These are phyloP conservation scores for Psilocybe cyanescens DNA, from an alignment of 768 basidiomycete species.

Conservation along the genomic window DNA sequence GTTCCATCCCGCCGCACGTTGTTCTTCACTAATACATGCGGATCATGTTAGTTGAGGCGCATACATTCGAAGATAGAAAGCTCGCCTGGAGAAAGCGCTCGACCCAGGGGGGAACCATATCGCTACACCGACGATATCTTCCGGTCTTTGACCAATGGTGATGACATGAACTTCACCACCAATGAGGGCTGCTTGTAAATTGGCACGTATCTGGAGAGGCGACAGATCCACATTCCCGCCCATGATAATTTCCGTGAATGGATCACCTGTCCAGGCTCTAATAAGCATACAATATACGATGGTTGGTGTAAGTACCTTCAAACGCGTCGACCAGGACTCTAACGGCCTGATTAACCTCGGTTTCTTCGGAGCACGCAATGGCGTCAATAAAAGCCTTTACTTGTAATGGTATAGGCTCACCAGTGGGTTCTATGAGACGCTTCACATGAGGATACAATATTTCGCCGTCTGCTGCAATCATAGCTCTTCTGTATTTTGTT, in stretches of 20 bases:
- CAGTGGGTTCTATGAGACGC: background rate
- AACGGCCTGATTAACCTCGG: slow-evolving; percentile 12
- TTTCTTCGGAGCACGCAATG: background rate
- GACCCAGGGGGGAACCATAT: slow-evolving; percentile 35
- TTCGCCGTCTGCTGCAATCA: background rate
- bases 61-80: background rate
- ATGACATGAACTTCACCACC: slow-evolving; percentile 32
- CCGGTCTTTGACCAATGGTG: slow-evolving; percentile 19
- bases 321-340: slow-evolving; percentile 15
- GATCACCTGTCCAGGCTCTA: slow-evolving; percentile 8
- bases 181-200: slow-evolving; percentile 24
- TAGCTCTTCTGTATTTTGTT: background rate
- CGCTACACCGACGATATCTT: slow-evolving; percentile 33
- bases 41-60: too few relatives aligned
- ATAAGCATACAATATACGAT: background rate
- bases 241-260: slow-evolving; percentile 20
- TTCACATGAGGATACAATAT: background rate
- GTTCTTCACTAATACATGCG: slow-evolving; percentile 22
- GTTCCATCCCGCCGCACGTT: slow-evolving; percentile 30
- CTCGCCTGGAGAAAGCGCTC: slow-evolving; percentile 26
- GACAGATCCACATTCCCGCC: slow-evolving; percentile 25
- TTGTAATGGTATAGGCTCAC: background rate
- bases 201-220: slow-evolving; percentile 17
- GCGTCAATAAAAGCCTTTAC: too few relatives aligned
- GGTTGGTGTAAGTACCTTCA: slow-evolving; percentile 4